A percentile compares a stretch with the other conserved stretches of the same genome.
These are phyloP conservation scores for Eucalyptus erythrocorys DNA, from an alignment of 345 rosid genomes.

Conservation along the genomic window DNA sequence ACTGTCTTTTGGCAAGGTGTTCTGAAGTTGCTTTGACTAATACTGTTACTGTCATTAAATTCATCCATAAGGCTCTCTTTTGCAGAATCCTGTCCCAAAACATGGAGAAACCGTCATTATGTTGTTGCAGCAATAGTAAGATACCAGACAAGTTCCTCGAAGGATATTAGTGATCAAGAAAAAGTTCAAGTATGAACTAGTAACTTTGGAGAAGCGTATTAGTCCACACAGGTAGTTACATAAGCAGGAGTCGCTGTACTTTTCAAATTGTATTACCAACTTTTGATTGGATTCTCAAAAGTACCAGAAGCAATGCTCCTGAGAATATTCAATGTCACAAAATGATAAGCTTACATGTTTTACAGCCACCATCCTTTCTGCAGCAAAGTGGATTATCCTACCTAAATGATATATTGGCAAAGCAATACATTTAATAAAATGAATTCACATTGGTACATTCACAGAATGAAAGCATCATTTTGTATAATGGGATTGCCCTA, in stretches of 20 bases:
- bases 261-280: not conserved
- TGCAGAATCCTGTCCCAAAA: conserved; percentile 16
- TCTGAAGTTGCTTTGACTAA: conserved; percentile 29
- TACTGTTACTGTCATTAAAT: conserved; percentile 21
- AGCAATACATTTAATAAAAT: not conserved
- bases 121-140: not conserved
- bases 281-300: not conserved
- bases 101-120: not conserved
- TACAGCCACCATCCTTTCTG: not conserved
- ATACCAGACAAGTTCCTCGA: not conserved
- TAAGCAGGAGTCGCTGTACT: not conserved
- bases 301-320: not conserved
- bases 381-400: not conserved
- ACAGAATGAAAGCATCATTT: not conserved
- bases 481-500: not conserved
- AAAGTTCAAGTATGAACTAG: not conserved
- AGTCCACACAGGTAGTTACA: not conserved
- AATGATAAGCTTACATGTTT: not conserved
- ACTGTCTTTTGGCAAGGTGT: conserved; percentile 58
- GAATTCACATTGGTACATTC: not conserved
- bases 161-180: not conserved
- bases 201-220: not conserved
- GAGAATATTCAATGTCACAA: not conserved
- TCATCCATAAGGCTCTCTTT: conserved; percentile 28
- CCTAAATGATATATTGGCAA: not conserved